Evolutionary conservation across 257 asterid genomes (phyloP).

Genomic region (Solanum appendiculatum): DNA sequence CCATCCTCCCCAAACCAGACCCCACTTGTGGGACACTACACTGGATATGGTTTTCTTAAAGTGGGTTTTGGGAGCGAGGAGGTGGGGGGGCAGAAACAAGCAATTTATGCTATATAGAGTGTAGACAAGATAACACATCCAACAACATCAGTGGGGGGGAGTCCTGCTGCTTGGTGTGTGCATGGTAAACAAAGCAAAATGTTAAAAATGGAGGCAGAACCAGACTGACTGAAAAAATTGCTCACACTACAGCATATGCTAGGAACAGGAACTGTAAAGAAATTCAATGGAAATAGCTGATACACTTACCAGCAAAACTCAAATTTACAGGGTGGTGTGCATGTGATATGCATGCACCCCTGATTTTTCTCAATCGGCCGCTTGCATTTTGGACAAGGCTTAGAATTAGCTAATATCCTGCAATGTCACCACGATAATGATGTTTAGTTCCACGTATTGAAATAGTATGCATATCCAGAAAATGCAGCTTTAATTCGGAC

Average conservation of each 20-base stretch:
- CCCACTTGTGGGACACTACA: background rate
- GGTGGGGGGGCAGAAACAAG: background rate
- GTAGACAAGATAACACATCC: background rate
- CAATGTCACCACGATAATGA: slow-evolving; percentile 11
- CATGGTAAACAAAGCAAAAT: background rate
- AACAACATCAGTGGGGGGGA: background rate
- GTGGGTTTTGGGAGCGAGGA: too few relatives aligned
- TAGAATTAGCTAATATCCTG: slow-evolving; percentile 98
- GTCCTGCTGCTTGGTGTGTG: background rate
- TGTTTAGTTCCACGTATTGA: slow-evolving; percentile 2
- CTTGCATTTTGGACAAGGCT: slow-evolving; percentile 99
- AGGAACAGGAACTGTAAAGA: background rate
- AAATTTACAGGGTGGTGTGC: slow-evolving; percentile 97
- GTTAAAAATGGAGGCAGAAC: background rate
- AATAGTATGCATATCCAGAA: background rate
- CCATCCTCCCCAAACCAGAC: background rate
- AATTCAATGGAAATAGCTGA: slow-evolving; percentile 4
- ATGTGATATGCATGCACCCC: slow-evolving; percentile 98
- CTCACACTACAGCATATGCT: background rate
- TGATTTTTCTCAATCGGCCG: slow-evolving; percentile 98
- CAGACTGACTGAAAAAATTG: background rate
- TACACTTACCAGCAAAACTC: slow-evolving; percentile 89
- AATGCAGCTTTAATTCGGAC: background rate
- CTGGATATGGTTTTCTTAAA: background rate
- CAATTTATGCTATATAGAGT: background rate